phyloP scores from a whole-genome alignment of 148 eudicot genomes.

The Rhododendron ovatum region DNA sequence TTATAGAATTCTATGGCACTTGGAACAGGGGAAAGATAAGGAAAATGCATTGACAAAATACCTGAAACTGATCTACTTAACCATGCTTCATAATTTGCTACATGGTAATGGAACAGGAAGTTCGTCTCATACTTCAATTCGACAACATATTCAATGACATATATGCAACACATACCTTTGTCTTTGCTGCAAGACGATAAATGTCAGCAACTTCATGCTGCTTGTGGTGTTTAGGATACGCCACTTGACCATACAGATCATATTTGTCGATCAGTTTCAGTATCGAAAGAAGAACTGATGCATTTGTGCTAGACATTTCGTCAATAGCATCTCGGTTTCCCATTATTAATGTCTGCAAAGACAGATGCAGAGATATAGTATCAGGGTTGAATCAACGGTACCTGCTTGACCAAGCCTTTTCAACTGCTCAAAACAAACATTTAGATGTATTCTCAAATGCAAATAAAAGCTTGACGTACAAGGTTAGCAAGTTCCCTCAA shows the following conservation, averaged over 20 bases:
- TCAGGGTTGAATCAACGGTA: neutral
- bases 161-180: constrained; percentile 46
- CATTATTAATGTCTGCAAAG: constrained; percentile 80
- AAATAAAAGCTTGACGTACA: constrained; percentile 24
- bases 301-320: constrained; percentile 77
- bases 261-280: constrained; percentile 79
- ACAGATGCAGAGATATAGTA: neutral
- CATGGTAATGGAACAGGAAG: neutral
- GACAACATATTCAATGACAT: neutral
- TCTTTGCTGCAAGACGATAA: constrained; percentile 83
- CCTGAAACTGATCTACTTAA: neutral
- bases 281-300: constrained; percentile 77
- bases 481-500: constrained; percentile 89
- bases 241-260: constrained; percentile 94
- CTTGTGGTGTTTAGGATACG: constrained; percentile 93
- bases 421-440: neutral
- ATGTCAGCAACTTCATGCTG: constrained; percentile 85
- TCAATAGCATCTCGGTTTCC: constrained; percentile 84
- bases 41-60: neutral
- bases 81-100: neutral
- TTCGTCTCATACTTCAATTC: neutral
- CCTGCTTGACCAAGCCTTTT: constrained; percentile 1
- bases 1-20: neutral
- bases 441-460: neutral
- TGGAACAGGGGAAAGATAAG: neutral